Conservation (phyloP, 2,329 filamentous ascomycete genomes). For the Trichophyton benhamiae region DNA sequence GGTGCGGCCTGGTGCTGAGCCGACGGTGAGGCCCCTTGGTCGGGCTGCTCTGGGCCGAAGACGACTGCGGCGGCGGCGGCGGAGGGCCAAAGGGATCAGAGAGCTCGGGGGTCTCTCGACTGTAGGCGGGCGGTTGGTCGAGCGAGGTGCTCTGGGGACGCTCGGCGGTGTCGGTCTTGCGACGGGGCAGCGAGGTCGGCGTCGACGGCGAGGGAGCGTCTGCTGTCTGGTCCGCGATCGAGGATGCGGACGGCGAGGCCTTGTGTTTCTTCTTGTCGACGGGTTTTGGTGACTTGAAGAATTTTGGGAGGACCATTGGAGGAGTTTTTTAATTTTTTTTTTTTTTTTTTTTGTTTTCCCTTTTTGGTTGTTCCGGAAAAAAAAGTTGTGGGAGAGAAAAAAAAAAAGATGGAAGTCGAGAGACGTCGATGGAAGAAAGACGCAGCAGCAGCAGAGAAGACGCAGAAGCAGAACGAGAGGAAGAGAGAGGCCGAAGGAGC, state of each 20-base stretch:
- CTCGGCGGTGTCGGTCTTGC: not conserved
- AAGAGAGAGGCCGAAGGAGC: too few relatives aligned
- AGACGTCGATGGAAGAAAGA: not conserved
- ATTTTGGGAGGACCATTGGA: constrained; percentile 25
- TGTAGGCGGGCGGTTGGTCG: not conserved
- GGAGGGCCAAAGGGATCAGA: not conserved
- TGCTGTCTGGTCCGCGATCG: not conserved
- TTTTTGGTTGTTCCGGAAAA: not conserved
- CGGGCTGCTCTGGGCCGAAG: not conserved
- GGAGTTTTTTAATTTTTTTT: not conserved
- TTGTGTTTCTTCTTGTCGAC: constrained; percentile 19
- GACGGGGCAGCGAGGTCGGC: not conserved
- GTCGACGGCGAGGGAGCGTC: not conserved
- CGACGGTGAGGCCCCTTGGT: constrained; percentile 5
- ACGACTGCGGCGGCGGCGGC: not conserved
- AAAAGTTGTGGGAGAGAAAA: not conserved
- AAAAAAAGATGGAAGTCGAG: not conserved
- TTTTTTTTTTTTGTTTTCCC: not conserved
- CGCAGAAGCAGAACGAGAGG: too few relatives aligned
- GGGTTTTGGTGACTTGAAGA: constrained; percentile 23
- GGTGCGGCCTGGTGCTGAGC: not conserved
- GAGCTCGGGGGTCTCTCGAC: not conserved
- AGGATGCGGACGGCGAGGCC: constrained; percentile 1
- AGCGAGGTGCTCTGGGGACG: not conserved
- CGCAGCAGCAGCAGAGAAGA: not conserved